These are phyloP conservation scores for Oryza nivara DNA, from an alignment of 176 grass and related monocot genomes.

Conservation along the genomic window DNA sequence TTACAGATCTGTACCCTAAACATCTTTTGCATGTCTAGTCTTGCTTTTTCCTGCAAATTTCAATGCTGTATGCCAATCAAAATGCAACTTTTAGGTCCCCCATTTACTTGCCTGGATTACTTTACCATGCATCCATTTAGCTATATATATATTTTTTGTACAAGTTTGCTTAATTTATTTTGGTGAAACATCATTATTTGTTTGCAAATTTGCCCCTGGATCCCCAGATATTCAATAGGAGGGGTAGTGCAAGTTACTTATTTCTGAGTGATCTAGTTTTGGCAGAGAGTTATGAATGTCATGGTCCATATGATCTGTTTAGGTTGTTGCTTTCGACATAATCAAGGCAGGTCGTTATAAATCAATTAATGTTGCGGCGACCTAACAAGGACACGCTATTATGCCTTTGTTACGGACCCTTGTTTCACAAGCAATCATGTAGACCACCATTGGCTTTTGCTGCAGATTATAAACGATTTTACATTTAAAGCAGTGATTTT, in stretches of 20 bases:
- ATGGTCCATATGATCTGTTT: constrained; percentile 34
- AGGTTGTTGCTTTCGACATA: constrained; percentile 31
- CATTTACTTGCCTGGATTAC: constrained; percentile 19
- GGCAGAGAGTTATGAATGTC: constrained; percentile 14
- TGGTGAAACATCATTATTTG: constrained; percentile 22
- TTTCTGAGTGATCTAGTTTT: constrained; percentile 17
- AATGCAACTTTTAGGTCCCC: constrained; percentile 9
- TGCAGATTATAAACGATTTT: neutral
- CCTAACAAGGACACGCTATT: constrained; percentile 16
- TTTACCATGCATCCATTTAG: neutral
- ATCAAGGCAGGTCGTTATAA: constrained; percentile 31
- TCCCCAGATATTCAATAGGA: neutral
- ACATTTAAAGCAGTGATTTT: neutral
- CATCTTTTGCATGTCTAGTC: neutral
- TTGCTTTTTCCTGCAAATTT: constrained; percentile 17
- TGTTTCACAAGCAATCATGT: constrained; percentile 41
- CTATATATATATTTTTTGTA: neutral
- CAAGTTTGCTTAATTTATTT: neutral
- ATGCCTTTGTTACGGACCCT: constrained; percentile 12
- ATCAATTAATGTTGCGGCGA: constrained; percentile 39
- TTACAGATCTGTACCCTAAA: constrained; percentile 26
- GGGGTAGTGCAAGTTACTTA: constrained; percentile 10
- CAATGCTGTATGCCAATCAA: neutral
- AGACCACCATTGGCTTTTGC: neutral
- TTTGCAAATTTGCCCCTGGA: neutral